These are phyloP conservation scores for Scenedesmus sp. DNA, from an alignment of 163 green algal genomes.

Conservation along the genomic window DNA sequence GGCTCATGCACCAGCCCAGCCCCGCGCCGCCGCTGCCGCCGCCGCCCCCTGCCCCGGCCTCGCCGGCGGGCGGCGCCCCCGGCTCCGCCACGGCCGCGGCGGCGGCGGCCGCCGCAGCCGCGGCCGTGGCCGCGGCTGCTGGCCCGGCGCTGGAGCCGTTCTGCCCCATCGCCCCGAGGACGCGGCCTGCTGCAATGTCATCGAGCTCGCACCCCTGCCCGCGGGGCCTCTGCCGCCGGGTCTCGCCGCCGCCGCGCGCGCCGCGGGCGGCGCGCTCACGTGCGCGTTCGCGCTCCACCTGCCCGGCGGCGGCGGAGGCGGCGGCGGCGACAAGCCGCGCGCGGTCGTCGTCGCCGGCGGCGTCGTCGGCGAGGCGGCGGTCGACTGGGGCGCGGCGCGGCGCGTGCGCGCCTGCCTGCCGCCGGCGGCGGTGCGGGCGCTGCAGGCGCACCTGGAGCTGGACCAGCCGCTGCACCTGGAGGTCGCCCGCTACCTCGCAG, in stretches of 20 bases:
- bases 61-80: neutral
- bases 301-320: constrained; percentile 1
- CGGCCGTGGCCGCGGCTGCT: neutral
- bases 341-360: neutral
- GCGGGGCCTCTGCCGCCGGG: neutral
- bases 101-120: constrained; percentile 1
- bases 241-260: neutral
- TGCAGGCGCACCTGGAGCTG: constrained; percentile 27
- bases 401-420: no score
- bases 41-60: neutral
- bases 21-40: neutral
- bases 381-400: neutral
- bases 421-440: no score
- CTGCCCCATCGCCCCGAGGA: neutral
- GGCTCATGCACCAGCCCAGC: constrained; percentile 25
- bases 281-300: constrained; percentile 16
- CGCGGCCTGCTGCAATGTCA: constrained; percentile 27
- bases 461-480: constrained; percentile 38
- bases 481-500: constrained; percentile 20
- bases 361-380: neutral
- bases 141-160: constrained; percentile 7
- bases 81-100: neutral
- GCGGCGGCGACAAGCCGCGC: no score
- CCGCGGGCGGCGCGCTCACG: neutral
- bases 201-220: constrained; percentile 9